phyloP scores from a whole-genome alignment of 2,329 filamentous ascomycete species.

The Rhynchosporium graminicola region DNA sequence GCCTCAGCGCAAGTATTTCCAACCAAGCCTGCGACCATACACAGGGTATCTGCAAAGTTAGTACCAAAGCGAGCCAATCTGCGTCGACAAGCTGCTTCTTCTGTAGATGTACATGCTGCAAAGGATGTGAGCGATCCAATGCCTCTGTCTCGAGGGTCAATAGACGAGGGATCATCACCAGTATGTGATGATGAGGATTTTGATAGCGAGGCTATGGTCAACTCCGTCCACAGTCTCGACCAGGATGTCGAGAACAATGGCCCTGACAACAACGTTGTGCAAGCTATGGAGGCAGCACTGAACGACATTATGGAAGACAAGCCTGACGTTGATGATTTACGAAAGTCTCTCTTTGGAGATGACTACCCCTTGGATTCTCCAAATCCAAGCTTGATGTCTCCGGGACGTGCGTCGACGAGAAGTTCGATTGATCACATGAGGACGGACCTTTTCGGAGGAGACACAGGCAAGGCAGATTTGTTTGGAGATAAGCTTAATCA shows the following conservation, averaged over 20 bases:
- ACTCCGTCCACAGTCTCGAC: conserved; percentile 79
- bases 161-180: conserved; percentile 63
- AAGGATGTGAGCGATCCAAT: conserved; percentile 44
- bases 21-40: conserved; percentile 46
- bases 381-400: conserved; percentile 51
- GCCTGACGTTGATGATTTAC: conserved; percentile 64
- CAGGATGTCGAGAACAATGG: conserved; percentile 61
- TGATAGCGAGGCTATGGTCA: conserved; percentile 68
- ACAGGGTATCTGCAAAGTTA: conserved; percentile 50
- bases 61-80: conserved; percentile 52
- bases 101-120: conserved; percentile 56
- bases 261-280: conserved; percentile 78
- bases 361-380: conserved; percentile 46
- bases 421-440: conserved; percentile 61
- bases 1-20: conserved; percentile 41
- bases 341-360: conserved; percentile 66
- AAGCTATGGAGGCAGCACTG: conserved; percentile 89
- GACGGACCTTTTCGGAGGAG: conserved; percentile 47
- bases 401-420: conserved; percentile 61
- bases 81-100: conserved; percentile 60
- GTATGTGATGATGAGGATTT: conserved; percentile 83
- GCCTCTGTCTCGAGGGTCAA: conserved; percentile 58
- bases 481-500: conserved; percentile 44
- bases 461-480: conserved; percentile 63
- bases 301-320: conserved; percentile 89